Evolutionary conservation across 306 rosid species (phyloP).

Genomic region (Albizia julibrissin): DNA sequence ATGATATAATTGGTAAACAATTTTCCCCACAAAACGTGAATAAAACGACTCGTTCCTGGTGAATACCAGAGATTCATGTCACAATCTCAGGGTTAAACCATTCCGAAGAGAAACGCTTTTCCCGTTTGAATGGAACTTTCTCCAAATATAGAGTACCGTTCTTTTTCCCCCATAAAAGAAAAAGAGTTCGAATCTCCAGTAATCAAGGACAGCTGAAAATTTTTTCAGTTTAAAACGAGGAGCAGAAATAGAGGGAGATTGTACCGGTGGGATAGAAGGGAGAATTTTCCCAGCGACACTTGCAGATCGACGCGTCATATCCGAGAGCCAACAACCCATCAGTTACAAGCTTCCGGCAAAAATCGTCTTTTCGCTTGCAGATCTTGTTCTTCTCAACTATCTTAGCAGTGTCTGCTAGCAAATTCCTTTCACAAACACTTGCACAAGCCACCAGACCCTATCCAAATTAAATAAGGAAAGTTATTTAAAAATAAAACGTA

Average conservation of each 20-base stretch:
- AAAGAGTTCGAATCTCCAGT: background rate
- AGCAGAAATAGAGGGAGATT: background rate
- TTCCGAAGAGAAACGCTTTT: background rate
- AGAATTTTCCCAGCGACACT: slow-evolving; percentile 88
- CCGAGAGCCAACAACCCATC: slow-evolving; percentile 65
- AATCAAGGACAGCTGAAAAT: background rate
- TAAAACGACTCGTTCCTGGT: background rate
- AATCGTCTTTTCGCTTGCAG: slow-evolving; percentile 66
- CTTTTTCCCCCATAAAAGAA: background rate
- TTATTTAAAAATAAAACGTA: background rate
- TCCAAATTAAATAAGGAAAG: background rate
- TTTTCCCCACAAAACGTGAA: background rate
- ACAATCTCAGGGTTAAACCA: background rate
- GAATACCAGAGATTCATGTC: background rate
- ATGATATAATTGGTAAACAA: background rate
- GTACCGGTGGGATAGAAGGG: slow-evolving; percentile 69
- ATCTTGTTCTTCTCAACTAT: slow-evolving; percentile 78
- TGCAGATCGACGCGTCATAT: slow-evolving; percentile 79
- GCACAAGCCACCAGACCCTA: slow-evolving; percentile 73
- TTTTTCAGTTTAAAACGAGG: background rate
- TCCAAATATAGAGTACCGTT: background rate
- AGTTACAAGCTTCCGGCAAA: slow-evolving; percentile 52
- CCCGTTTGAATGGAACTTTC: background rate
- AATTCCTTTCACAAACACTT: slow-evolving; percentile 63
- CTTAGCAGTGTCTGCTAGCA: slow-evolving; percentile 71